These are phyloP conservation scores for Phytophthora fragariae DNA, from an alignment of 352 stramenopile genomes.

Conservation along the genomic window DNA sequence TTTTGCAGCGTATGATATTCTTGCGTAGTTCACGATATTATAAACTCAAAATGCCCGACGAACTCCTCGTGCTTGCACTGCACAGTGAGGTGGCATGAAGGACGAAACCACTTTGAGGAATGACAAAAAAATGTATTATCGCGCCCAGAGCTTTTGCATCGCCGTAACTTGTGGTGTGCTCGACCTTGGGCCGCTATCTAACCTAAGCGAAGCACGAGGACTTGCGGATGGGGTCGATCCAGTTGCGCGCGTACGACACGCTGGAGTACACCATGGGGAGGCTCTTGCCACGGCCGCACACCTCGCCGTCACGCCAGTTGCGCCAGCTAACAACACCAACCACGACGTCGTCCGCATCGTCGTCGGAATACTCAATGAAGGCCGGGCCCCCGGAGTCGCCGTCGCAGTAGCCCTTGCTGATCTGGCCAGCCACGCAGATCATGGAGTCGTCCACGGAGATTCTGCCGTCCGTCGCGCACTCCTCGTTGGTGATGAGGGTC, in stretches of 20 bases:
- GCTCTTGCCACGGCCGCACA: conserved; percentile 54
- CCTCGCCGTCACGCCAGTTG: conserved; percentile 46
- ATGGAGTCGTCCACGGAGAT: conserved; percentile 54
- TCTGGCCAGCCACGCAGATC: conserved; percentile 60
- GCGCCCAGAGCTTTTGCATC: background rate
- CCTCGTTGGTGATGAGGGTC: conserved; percentile 45
- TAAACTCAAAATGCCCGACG: conserved; percentile 17
- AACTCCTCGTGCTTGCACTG: background rate
- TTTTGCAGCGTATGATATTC: conserved; percentile 35
- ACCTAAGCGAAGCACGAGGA: conserved; percentile 37
- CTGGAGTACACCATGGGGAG: conserved; percentile 67
- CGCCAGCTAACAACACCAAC: conserved; percentile 72
- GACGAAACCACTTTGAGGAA: background rate
- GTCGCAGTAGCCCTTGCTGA: conserved; percentile 61
- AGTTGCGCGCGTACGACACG: conserved; percentile 50
- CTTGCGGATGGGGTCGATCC: conserved; percentile 48
- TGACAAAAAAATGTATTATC: conserved; percentile 17
- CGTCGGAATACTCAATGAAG: conserved; percentile 39
- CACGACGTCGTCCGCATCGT: conserved; percentile 43
- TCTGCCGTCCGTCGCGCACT: conserved; percentile 37
- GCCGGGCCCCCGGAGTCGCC: conserved; percentile 66
- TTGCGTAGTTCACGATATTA: conserved; percentile 26
- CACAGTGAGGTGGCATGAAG: background rate
- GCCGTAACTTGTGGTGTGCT: background rate
- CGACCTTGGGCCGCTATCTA: conserved; percentile 3